Evolutionary conservation across 331 rosid genomes (phyloP), one percentile per base, ranked within the genome.

Genomic region (Telfairia occidentalis): DNA sequence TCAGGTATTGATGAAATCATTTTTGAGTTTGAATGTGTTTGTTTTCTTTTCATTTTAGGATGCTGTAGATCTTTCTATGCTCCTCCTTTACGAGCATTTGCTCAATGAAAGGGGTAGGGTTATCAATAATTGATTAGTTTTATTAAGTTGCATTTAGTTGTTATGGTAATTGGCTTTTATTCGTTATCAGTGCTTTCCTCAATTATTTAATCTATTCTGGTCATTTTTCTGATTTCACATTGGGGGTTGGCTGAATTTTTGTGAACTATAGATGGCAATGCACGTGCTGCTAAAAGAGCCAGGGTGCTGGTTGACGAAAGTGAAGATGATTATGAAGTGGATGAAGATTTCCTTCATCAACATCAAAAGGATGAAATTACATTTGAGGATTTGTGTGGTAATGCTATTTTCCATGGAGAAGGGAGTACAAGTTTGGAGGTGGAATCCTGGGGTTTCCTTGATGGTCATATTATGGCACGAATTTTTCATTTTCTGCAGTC

Each of bases 401-500:
- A 86, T 76, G 81, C 84, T 78, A 64, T 87, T 80, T 86, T 92
- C 79, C 34, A 29, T 21, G 57, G 71, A 75, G 86, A 78, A 63
- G 85, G 82, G 71, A 76, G 83, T 84, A 83, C 75, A 71, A 58
- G 72, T 79, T 38, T 90, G 69, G 86, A 81, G 19, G 71, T 77
- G 64, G 88, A 87, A 73, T 80, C 87, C 77, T 90, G 99, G 97
- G 93, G 89, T 66, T 71, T 85, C 78, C 86, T 95, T 83, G 85
- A 88, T 79, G 97, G 92, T 58, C 86, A 71, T 74, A 75, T 91
- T 77, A 80, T 95, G 78, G 97, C 94, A 2, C 85, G 88, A 29
- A 78, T 95, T 38, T 92, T 95, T 84, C 97, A 95, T 80, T 85
- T 79, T 86, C 50, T 95, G 84, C 87, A 92, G 82, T 83, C 87